Evolutionary conservation across 129 eudicot genomes (phyloP), one percentile per base, ranked within the genome.

Genomic region (Tagetes erecta): DNA sequence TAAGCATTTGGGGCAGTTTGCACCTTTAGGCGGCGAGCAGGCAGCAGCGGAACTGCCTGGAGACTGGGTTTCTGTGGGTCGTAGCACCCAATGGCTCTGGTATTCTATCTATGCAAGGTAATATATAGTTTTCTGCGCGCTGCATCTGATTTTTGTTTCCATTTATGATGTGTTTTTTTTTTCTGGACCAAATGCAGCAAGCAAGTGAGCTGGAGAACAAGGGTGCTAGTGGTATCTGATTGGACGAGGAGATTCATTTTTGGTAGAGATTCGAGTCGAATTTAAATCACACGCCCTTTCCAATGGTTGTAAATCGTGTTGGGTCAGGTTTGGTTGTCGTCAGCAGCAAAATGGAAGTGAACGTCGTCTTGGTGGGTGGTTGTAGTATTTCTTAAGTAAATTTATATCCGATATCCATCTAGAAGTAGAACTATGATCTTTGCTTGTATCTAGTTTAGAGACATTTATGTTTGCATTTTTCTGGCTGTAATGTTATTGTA

Each of bases 1-100:
- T 82, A 82, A 85, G 73, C 98, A 94, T 86, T 73, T 94, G 0
- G 98, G 98, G 59, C 86, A 82, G 80, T 94, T 94, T 79, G 98
- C 98, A 6, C 96, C 98, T n/a, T 72, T 94, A 53, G 98, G 98
- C n/a, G 98, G 98, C 68, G 98, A 94, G 58, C 98, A 94, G 81
- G 92, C 96, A 52, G 98, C 98, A 20, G 96, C 97, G 4, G 89
- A 94, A 77, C 84, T 94, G 39, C 98, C 98, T 0, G 98, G 98
- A 68, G 98, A 92, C 79, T 92, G 98, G 98, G 95, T 92, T 47
- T 86, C 98, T 0, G 81, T 92, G 82, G 98, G 98, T 52, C 96
- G 75, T 30, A 89, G 98, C 80, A 92, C 98, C 6, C 98, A 89
- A 75, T 89, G 98, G 98, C 88, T 92, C 14, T 92, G 98, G 98